Base-by-base conservation (phyloP, 805 yeast species). In the Teunomyces lycoperdinae region DNA sequence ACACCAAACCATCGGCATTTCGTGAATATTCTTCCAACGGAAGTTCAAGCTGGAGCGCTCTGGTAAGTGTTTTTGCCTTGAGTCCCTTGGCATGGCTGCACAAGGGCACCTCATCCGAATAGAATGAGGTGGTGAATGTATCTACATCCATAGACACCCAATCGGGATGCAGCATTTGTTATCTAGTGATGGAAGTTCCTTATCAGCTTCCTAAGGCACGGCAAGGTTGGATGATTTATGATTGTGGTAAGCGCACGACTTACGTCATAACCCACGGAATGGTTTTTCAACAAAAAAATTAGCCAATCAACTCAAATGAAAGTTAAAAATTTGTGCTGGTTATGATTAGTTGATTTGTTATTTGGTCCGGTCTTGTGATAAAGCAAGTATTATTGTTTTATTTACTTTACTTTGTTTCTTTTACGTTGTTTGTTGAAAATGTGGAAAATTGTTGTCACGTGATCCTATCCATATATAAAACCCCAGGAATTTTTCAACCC, bases 141-240 rank as follows among this genome's bases (percentile, higher is more conserved):
- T 65, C 71, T 16, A 74, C 56, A 44, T 76, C 80, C 77, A 78
- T 76, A 35, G 76, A 70, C 26, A 76, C 79, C 83, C 83, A 79
- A 45, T 75, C 80, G 2, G 66, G 68, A 44, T 61, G 62, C 41
- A 38, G 41, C 41, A 38, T 38, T 11, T 38, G 34, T 14, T n/a
- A 9, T n/a, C 14, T 35, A 34, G 34, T 16, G 45, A 28, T 31
- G 40, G 24, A 29, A 9, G 29, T 14, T 9, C 29, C 27, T 16
- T 24, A 26, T 27, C 20, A 20, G 5, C 24, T 20, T 20, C 5
- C 5, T 20, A 20, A 5, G 36, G 17, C 9, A 27, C 11, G 11
- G 9, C 13, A 27, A 26, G 26, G 42, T 11, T 9, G 41, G 35
- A 14, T 40, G 29, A 28, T 36, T 40, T 20, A 16, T 29, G 13